Base-by-base conservation (phyloP, 2,329 filamentous ascomycete species). In the Aspergillus pseudoterreus region DNA sequence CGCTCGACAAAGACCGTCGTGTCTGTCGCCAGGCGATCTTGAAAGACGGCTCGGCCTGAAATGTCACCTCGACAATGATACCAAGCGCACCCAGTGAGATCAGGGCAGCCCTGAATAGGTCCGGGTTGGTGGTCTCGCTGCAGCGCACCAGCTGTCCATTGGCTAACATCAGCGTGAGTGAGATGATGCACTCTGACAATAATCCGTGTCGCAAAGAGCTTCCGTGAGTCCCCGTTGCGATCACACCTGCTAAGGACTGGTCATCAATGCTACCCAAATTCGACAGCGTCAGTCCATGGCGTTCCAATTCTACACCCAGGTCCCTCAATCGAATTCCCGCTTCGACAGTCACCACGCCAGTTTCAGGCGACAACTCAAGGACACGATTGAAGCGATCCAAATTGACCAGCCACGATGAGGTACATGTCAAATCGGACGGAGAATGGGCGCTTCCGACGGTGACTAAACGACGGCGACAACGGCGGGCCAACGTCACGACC, bases 191-290 rank as follows among this genome's bases (percentile, higher is more conserved):
- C 65, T 95, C 87, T 0, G 88, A 92, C 55, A 99, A 77, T 56
- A 96, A 78, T 1, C 92, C 92, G 72, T 97, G 91, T 32, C 75
- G 78, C 53, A 95, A 76, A 50, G 88, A 94, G 63, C 89, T 95
- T 41, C 94, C 94, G 69, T 99, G 94, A 0, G 94, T 97, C 14
- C 88, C 92, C 0, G 94, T 99, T 17, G 88, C 86, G 55, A 97
- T 95, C 12, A 91, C 92, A 24, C 94, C 94, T 1, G 90, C 91
- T 56, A 97, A 86, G 52, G 88, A 94, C 77, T 99, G 94, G 63
- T 90, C 84, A 69, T 96, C 91, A 72, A 99, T 99, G 69, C 90
- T 96, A 33, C 94, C 94, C 43, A 97, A 77, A 68, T 95, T 96
- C 24, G 89, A 88, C 82, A 99, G 86, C 2, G 91, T 90, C 57